These are phyloP conservation scores for Macrophomina phaseolina DNA, from an alignment of 2,329 filamentous ascomycete genomes.

Conservation along the genomic window DNA sequence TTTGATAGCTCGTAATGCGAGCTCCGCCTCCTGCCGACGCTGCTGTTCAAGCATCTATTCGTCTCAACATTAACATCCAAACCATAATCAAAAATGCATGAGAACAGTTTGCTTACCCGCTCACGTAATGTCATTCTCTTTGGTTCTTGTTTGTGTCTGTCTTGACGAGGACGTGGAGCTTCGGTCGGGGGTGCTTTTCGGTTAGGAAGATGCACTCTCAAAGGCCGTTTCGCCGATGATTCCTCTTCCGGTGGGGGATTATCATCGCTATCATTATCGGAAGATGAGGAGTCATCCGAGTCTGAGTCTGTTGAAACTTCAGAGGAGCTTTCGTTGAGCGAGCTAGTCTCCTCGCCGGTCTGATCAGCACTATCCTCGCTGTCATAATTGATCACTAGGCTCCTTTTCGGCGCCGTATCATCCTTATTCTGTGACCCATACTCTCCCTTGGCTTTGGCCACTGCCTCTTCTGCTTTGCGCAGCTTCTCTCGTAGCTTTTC, in stretches of 20 bases:
- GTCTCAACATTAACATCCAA: slow-evolving; percentile 3
- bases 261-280: slow-evolving; percentile 35
- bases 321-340: slow-evolving; percentile 40
- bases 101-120: slow-evolving; percentile 12
- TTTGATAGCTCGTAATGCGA: slow-evolving; percentile 54
- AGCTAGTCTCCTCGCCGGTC: slow-evolving; percentile 33
- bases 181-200: slow-evolving; percentile 14
- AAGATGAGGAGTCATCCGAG: slow-evolving; percentile 25
- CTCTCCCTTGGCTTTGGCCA: slow-evolving; percentile 5
- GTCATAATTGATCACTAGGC: slow-evolving; percentile 41
- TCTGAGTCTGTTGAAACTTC: slow-evolving; percentile 30
- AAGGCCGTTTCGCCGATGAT: slow-evolving; percentile 35
- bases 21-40: slow-evolving; percentile 47
- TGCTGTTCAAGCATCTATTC: slow-evolving; percentile 51
- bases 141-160: slow-evolving; percentile 20
- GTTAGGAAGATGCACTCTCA: slow-evolving; percentile 26
- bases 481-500: slow-evolving; percentile 42
- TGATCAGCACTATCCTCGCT: slow-evolving; percentile 38
- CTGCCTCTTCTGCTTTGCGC: slow-evolving; percentile 35
- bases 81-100: slow-evolving; percentile 29
- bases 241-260: slow-evolving; percentile 46
- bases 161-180: slow-evolving; percentile 25
- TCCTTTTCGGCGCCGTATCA: slow-evolving; percentile 28
- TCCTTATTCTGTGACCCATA: neutral
- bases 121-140: slow-evolving; percentile 28